These are phyloP conservation scores for Yarrowia sp. DNA, from an alignment of 805 yeast genomes.

Conservation along the genomic window DNA sequence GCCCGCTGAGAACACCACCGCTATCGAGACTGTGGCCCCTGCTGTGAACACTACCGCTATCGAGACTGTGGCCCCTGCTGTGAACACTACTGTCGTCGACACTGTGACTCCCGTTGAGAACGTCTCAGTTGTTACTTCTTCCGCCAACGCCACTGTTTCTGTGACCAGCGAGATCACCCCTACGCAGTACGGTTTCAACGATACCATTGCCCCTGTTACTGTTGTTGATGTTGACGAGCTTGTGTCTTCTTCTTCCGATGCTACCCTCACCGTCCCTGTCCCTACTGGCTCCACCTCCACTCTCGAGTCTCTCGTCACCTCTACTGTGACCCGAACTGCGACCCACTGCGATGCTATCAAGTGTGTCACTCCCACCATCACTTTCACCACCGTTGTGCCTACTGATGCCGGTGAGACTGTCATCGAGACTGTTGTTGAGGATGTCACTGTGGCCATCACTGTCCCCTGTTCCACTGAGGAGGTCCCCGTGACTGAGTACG, in stretches of 20 bases:
- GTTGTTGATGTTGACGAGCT: no score
- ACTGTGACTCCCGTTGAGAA: not conserved
- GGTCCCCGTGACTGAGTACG: not conserved
- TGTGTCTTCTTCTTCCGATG: not conserved
- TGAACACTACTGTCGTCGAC: not conserved
- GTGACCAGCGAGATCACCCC: not conserved
- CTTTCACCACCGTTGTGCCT: slow-evolving; percentile 64
- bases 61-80: not conserved
- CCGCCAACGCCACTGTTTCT: not conserved
- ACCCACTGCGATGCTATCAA: slow-evolving; percentile 66
- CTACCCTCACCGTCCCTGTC: not conserved
- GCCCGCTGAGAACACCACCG: not conserved
- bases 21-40: not conserved
- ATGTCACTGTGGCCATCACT: slow-evolving; percentile 56
- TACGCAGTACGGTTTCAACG: not conserved
- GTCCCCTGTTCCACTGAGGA: slow-evolving; percentile 71
- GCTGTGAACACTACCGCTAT: not conserved
- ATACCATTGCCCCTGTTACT: no score
- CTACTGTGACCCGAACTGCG: slow-evolving; percentile 90
- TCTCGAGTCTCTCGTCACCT: slow-evolving; percentile 61
- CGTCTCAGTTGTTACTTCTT: not conserved
- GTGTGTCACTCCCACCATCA: slow-evolving; percentile 79
- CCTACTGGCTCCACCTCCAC: not conserved
- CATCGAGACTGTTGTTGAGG: slow-evolving; percentile 76
- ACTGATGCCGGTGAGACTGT: slow-evolving; percentile 48